Evolutionary conservation across 805 yeast genomes (phyloP).

Genomic region (Yarrowia deformans): DNA sequence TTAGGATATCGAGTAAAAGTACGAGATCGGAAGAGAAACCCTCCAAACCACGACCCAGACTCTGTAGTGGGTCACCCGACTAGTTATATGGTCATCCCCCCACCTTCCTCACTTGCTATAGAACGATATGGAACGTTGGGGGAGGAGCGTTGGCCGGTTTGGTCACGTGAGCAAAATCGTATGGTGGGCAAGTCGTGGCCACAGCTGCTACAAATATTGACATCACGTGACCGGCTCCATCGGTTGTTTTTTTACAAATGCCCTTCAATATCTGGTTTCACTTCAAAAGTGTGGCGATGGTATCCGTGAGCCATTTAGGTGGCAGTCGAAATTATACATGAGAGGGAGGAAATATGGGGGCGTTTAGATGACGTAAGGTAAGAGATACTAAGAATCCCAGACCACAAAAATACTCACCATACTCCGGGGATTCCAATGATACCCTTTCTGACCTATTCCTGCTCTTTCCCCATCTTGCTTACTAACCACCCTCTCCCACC

Average conservation of each 20-base stretch:
- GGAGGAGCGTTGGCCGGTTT: not conserved
- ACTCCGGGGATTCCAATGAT: no score
- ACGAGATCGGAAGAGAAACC: no score
- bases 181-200: not conserved
- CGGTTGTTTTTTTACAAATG: not conserved
- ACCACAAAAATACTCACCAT: no score
- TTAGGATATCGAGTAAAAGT: no score
- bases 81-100: no score
- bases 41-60: no score
- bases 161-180: conserved; percentile 3
- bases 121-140: conserved; percentile 17
- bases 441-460: no score
- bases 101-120: not conserved
- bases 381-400: no score
- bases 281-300: not conserved
- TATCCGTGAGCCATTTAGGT: conserved; percentile 21
- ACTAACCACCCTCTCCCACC: not conserved
- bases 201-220: no score
- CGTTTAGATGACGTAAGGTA: no score
- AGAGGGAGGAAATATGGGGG: not conserved
- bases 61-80: no score
- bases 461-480: not conserved
- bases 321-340: not conserved
- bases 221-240: not conserved
- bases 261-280: not conserved